Base-by-base conservation (phyloP, 2,329 filamentous ascomycete genomes). In the Cephalotrichum gorgonifer region DNA sequence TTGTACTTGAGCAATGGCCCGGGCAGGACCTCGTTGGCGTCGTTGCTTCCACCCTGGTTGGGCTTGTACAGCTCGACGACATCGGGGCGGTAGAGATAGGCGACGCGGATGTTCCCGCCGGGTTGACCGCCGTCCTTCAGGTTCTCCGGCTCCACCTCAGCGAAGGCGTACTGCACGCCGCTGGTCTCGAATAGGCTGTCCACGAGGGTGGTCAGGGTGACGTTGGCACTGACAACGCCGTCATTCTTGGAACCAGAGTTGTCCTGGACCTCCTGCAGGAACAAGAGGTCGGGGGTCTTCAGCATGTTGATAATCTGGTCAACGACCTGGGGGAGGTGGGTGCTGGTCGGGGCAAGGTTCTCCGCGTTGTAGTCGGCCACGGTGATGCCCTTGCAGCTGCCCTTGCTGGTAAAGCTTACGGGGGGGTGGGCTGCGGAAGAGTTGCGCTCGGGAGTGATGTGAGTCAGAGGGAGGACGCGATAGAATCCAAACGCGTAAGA, bases 181-280 rank as follows among this genome's bases (percentile, higher is more conserved):
- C 67, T 70, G 9, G 70, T 64, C 3, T 60, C 56, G 42, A 67
- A 62, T 57, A 86, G 79, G 15, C 74, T 74, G 2, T 67, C 60
- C 0, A 69, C 63, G 2, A 87, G 73, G 0, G 76, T 72, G 2
- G 69, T 60, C 1, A 87, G 72, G 0, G 83, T 86, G 42, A 71
- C 46, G 57, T 82, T 81, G 39, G 79, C 77, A 38, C 62, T 65
- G 14, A 72, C 69, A 39, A 73, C 70, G 52, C 75, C 81, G 54
- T 85, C 73, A 60, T 86, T 72, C 12, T 72, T 76, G 2, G 72
- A 62, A 14, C 83, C 83, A 38, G 71, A 74, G 67, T 82, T 70
- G 58, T 87, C 84, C 63, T 86, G 84, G 43, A 87, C 68, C 63
- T 87, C 84, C 60, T 87, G 83, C 3, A 88, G 57, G 58, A 85